Evolutionary conservation across 805 yeast genomes (phyloP), one percentile per base, ranked within the genome.

Genomic region (Groenewaldozyma tartarivorans): DNA sequence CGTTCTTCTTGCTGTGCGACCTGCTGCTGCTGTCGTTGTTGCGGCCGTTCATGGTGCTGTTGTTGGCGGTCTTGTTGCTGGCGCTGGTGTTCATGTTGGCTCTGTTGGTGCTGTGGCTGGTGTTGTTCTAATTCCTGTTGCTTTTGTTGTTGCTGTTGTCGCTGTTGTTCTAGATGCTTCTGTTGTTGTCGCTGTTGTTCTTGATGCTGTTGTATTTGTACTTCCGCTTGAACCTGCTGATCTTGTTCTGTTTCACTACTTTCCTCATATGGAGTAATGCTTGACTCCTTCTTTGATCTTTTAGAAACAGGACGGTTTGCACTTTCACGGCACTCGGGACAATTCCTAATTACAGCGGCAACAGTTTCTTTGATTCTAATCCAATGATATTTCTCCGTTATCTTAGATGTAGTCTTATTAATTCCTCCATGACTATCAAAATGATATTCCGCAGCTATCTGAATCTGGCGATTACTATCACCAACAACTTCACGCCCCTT

Each of bases 331-430:
- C 97, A 90, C 38, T 76, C 80, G 1, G 69, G 66, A 58, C 97
- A 92, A 45, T 77, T 74, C 41, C 79, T 69, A 40, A 88, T 78
- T 1, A 85, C 90, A 22, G 77, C 75, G 1, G 82, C 78, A 1
- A 84, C 96, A 0, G 95, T 85, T 42, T 77, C 86, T 60, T 92
- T 88, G 48, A 90, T 82, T 39, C 94, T 74, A 1, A 86, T 75
- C 96, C 97, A 90, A 58, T 86, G 94, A 51, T 82, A 90, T 50
- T 74, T 73, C 47, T 82, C 92, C 1, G 88, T 74, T 15, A 92
- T 74, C 15, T 72, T 63, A 0, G 90, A 65, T 0, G 96, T 87
- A 1, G 94, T 79, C 54, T 80, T 84, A 62, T 90, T 90, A 47
- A 90, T 86, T 7, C 97, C 97, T 9, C 79, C 79, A 56, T 90